A percentile compares a stretch with the other conserved stretches of the same genome.
Conservation (phyloP, 192 early-diverging fungal species). For the Backusella tarrabulga region DNA sequence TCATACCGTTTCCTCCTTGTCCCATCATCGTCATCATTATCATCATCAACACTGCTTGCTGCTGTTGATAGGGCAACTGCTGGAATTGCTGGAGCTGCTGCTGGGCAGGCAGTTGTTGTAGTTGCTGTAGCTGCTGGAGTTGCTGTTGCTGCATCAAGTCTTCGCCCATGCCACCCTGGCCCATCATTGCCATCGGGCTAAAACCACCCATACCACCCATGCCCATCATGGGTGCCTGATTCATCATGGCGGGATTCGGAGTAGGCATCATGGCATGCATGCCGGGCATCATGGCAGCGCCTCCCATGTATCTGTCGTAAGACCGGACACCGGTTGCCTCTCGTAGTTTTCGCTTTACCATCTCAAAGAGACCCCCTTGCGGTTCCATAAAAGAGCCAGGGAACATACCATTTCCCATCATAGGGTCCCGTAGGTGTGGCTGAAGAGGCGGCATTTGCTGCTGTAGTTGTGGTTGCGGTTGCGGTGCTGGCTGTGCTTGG, state of each 20-base stretch:
- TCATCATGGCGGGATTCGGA: constrained; percentile 3
- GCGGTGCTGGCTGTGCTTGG: neutral
- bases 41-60: neutral
- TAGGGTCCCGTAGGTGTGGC: neutral
- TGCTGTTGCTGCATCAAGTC: neutral
- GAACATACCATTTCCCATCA: neutral
- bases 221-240: neutral
- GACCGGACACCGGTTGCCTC: neutral
- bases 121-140: neutral
- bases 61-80: neutral
- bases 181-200: neutral
- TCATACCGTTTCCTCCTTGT: neutral
- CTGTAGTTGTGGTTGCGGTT: neutral
- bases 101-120: neutral
- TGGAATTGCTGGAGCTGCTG: neutral
- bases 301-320: neutral
- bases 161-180: neutral
- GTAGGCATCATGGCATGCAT: neutral
- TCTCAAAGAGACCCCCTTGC: neutral
- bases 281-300: neutral
- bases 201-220: neutral
- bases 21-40: constrained; percentile 4
- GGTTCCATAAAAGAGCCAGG: neutral
- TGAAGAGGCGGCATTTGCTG: neutral
- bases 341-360: neutral